phyloP scores from a whole-genome alignment of 2,329 filamentous ascomycete species.

The Hypoxylon sp. region DNA sequence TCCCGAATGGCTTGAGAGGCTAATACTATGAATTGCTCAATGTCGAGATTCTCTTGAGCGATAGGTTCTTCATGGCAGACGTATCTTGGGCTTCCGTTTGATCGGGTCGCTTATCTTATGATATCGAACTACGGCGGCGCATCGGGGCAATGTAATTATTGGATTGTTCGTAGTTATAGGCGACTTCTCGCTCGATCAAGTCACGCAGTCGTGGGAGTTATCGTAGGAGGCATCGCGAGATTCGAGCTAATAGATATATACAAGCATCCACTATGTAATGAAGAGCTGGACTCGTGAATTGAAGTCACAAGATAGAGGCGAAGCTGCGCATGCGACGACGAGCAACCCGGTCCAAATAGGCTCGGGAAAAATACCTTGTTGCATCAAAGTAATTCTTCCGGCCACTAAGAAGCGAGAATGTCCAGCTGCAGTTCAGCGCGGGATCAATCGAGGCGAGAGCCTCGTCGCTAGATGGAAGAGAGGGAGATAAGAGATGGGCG shows the following conservation, averaged over 20 bases:
- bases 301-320: slow-evolving; percentile 20
- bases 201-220: slow-evolving; percentile 19
- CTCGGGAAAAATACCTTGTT: slow-evolving; percentile 35
- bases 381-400: slow-evolving; percentile 37
- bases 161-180: slow-evolving; percentile 7
- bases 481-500: slow-evolving; percentile 28
- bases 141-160: slow-evolving; percentile 21
- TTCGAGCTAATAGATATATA: slow-evolving; percentile 30
- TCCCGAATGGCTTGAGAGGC: slow-evolving; percentile 15
- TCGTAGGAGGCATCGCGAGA: slow-evolving; percentile 26
- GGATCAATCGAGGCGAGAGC: slow-evolving; percentile 31
- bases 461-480: slow-evolving; percentile 27
- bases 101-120: slow-evolving; percentile 23
- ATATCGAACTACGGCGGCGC: slow-evolving; percentile 10
- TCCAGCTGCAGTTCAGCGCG: slow-evolving; percentile 29
- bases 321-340: slow-evolving; percentile 21
- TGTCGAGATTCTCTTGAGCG: slow-evolving; percentile 25
- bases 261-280: slow-evolving; percentile 22
- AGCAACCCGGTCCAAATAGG: slow-evolving; percentile 18
- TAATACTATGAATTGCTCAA: slow-evolving; percentile 22
- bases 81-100: slow-evolving; percentile 16
- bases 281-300: slow-evolving; percentile 3
- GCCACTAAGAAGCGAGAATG: slow-evolving; percentile 21
- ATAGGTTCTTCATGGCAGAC: slow-evolving; percentile 36
- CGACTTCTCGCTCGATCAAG: slow-evolving; percentile 12